Evolutionary conservation across 805 yeast genomes (phyloP).

Genomic region (Metschnikowia corniflorae): DNA sequence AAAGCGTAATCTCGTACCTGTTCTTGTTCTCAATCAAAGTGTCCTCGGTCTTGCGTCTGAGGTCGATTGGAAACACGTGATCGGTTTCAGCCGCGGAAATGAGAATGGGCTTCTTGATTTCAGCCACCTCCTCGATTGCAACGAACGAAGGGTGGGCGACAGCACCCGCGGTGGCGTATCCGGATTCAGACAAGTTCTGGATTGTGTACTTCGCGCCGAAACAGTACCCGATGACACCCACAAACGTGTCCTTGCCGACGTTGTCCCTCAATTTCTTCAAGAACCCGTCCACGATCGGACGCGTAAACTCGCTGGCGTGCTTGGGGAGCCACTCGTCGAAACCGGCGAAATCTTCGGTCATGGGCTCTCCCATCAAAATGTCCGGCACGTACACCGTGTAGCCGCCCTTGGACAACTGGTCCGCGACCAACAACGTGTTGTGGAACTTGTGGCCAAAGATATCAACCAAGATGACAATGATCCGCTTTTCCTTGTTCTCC

Average conservation of each 20-base stretch:
- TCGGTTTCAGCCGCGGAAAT: slow-evolving; percentile 78
- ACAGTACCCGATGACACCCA: slow-evolving; percentile 73
- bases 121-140: slow-evolving; percentile 58
- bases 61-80: slow-evolving; percentile 55
- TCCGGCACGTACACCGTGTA: slow-evolving; percentile 77
- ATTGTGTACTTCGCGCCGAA: slow-evolving; percentile 75
- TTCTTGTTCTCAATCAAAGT: slow-evolving; percentile 47
- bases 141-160: slow-evolving; percentile 84
- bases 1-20: slow-evolving; percentile 58
- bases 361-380: slow-evolving; percentile 52
- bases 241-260: slow-evolving; percentile 37
- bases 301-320: slow-evolving; percentile 50
- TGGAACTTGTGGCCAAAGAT: slow-evolving; percentile 57
- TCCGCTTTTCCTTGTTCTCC: slow-evolving; percentile 34
- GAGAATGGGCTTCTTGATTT: slow-evolving; percentile 57
- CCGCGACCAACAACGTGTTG: slow-evolving; percentile 63
- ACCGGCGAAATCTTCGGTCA: slow-evolving; percentile 9
- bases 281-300: slow-evolving; percentile 47
- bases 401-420: slow-evolving; percentile 57
- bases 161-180: slow-evolving; percentile 58
- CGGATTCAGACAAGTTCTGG: slow-evolving; percentile 44
- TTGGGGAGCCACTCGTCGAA: slow-evolving; percentile 47
- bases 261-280: slow-evolving; percentile 42
- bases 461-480: slow-evolving; percentile 67
- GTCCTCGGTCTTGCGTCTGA: slow-evolving; percentile 59